Base-by-base conservation (phyloP, 2,329 filamentous ascomycete genomes). In the Pseudohalonectria lignicola region DNA sequence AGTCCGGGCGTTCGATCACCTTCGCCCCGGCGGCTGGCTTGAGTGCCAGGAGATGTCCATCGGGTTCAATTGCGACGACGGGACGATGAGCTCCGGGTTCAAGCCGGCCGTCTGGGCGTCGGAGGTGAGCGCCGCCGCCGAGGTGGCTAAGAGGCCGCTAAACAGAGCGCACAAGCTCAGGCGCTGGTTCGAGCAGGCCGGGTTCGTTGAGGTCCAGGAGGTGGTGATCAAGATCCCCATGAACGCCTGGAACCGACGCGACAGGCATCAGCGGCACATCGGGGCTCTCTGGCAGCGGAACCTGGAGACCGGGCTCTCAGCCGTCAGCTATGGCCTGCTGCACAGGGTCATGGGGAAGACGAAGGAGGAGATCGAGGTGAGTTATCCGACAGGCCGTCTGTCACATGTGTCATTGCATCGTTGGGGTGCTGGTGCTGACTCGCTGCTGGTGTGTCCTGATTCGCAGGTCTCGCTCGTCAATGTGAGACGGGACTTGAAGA, bases 1-100 rank as follows among this genome's bases (percentile, higher is more conserved):
- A 39, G 53, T 56, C 23, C 68, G 69, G 42, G 67, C 69, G 4
- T 72, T 68, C 41, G 54, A 58, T n/a, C 55, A 62, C 29, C 55
- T 75, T 1, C 53, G 54, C 11, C 70, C 70, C 0, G 71, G 70
- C 23, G 70, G 71, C 31, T 76, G 66, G 59, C 60, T 74, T 32
- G 71, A 76, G 49, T 67, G 64, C 3, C 69, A 74, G 45, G 71
- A 75, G 45, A 62, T 46, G 55, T 62, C 45, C 11, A 42, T 34
- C n/a, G 3, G 33, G 4, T 32, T 48, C 5, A 15, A 26, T 28
- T 49, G 48, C 41, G 52, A 57, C 42, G 53, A 53, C 43, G 47
- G 44, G 29, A 49, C 48, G 20, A 44, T 54, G 32, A 12, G 47
- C 0, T 16, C 35, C 5, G 41, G 46, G 34, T 43, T 39, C 18